Evolutionary conservation across 495 filamentous ascomycete genomes (phyloP).

Genomic region (Penicillium malachiteum): DNA sequence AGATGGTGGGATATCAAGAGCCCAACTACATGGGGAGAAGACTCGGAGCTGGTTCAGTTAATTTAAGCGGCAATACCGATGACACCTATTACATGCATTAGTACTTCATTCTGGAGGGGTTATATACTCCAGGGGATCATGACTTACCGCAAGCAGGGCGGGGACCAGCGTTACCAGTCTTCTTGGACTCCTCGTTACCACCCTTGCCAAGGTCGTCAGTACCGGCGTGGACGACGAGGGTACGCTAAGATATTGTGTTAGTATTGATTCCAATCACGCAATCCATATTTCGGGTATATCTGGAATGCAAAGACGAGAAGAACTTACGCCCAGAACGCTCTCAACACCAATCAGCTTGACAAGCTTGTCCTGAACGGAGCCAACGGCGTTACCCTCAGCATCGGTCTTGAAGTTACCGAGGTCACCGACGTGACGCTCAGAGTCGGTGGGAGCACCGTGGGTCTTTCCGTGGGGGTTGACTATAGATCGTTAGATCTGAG

Average conservation of each 20-base stretch:
- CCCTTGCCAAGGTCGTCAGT: slow-evolving; percentile 95
- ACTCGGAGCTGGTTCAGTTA: not conserved
- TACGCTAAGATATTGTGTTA: slow-evolving; percentile 58
- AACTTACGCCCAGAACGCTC: slow-evolving; percentile 89
- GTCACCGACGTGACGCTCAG: slow-evolving; percentile 91
- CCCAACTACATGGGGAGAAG: slow-evolving; percentile 9
- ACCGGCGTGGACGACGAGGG: slow-evolving; percentile 89
- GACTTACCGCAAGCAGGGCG: slow-evolving; percentile 87
- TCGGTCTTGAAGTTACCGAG: slow-evolving; percentile 96
- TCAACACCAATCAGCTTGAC: slow-evolving; percentile 94
- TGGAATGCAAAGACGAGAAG: not conserved
- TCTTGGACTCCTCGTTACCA: slow-evolving; percentile 87
- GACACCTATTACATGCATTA: slow-evolving; percentile 54
- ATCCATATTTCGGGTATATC: not conserved
- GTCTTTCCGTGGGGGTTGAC: slow-evolving; percentile 93
- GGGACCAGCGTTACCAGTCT: slow-evolving; percentile 91
- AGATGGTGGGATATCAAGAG: slow-evolving; percentile 15
- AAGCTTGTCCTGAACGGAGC: slow-evolving; percentile 69
- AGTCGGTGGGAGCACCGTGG: slow-evolving; percentile 83
- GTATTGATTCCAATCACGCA: not conserved
- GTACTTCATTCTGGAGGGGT: too few species aligned
- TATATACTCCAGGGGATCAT: too few species aligned
- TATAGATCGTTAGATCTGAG: slow-evolving; percentile 25
- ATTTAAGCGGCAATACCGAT: slow-evolving; percentile 76
- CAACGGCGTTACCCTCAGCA: slow-evolving; percentile 81